These are phyloP conservation scores for Diaporthe ampelina DNA, from an alignment of 2,329 filamentous ascomycete genomes.

Conservation along the genomic window DNA sequence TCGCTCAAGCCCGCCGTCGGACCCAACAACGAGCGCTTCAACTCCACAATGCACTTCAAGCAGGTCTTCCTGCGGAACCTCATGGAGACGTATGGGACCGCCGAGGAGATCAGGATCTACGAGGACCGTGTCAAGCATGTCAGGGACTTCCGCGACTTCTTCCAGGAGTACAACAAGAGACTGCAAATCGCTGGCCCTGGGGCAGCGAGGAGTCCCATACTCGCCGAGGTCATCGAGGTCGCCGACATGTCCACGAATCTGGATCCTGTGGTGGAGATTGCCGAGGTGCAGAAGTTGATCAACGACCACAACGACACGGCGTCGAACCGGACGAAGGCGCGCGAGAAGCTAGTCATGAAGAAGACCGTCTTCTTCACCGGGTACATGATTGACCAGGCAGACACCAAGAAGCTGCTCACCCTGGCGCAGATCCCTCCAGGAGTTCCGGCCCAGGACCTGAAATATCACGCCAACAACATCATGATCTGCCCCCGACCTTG, in stretches of 20 bases:
- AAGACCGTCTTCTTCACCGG: slow-evolving; percentile 93
- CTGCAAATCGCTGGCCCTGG: slow-evolving; percentile 58
- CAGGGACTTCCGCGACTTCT: slow-evolving; percentile 87
- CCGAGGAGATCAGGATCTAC: slow-evolving; percentile 85
- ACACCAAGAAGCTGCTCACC: slow-evolving; percentile 79
- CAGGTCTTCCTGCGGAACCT: slow-evolving; percentile 84
- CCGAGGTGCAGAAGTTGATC: slow-evolving; percentile 89
- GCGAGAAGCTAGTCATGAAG: slow-evolving; percentile 76
- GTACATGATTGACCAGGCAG: slow-evolving; percentile 82
- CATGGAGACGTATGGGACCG: slow-evolving; percentile 86
- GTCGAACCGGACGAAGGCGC: slow-evolving; percentile 50
- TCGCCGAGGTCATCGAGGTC: slow-evolving; percentile 88
- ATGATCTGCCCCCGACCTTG: slow-evolving; percentile 87
- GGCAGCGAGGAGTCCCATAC: slow-evolving; percentile 72
- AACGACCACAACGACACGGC: slow-evolving; percentile 84
- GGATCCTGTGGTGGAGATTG: slow-evolving; percentile 83
- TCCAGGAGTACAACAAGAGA: slow-evolving; percentile 79
- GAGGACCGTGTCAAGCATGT: slow-evolving; percentile 78
- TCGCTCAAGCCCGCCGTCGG: slow-evolving; percentile 88
- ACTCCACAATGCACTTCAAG: slow-evolving; percentile 92
- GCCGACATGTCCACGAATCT: slow-evolving; percentile 80
- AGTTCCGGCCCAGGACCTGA: slow-evolving; percentile 78
- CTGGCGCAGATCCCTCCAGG: slow-evolving; percentile 76
- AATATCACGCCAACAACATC: slow-evolving; percentile 89
- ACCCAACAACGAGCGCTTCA: slow-evolving; percentile 83